Conservation (phyloP, 306 rosid genomes). For the Gillenia trifoliata region DNA sequence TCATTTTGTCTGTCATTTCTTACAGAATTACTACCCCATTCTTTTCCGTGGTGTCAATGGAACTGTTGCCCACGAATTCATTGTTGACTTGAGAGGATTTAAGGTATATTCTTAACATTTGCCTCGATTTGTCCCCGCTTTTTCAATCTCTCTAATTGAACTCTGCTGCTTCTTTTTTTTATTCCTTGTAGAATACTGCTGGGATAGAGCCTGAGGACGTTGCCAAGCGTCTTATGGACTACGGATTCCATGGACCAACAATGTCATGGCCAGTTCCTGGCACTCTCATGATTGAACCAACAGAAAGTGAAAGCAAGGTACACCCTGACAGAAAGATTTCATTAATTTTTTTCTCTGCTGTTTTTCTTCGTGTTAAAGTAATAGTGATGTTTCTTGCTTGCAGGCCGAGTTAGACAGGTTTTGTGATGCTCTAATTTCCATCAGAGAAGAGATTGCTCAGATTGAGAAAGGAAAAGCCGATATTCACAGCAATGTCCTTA, state of each 20-base stretch:
- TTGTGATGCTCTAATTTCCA: constrained; percentile 86
- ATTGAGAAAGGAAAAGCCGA: constrained; percentile 94
- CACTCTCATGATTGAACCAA: constrained; percentile 97
- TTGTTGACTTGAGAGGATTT: constrained; percentile 90
- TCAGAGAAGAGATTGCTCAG: constrained; percentile 77
- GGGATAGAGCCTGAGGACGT: constrained; percentile 93
- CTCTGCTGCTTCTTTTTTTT: neutral
- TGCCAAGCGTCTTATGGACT: constrained; percentile 98
- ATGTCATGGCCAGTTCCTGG: constrained; percentile 99
- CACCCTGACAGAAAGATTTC: neutral
- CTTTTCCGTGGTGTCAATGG: constrained; percentile 99
- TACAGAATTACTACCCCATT: constrained; percentile 70
- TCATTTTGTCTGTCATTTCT: constrained; percentile 18
- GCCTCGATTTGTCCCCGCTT: neutral
- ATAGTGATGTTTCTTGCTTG: constrained; percentile 27
- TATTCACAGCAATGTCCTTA: constrained; percentile 76
- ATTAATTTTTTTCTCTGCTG: neutral
- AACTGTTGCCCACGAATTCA: constrained; percentile 92
- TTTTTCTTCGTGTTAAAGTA: constrained; percentile 2
- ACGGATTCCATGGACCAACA: constrained; percentile 95
- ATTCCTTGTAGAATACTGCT: constrained; percentile 58
- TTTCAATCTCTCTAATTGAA: neutral
- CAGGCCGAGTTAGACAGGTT: constrained; percentile 98
- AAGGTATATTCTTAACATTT: constrained; percentile 50
- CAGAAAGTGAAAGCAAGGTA: constrained; percentile 99